Evolutionary conservation across 2,329 filamentous ascomycete genomes (phyloP), one percentile per base, ranked within the genome.

Genomic region (Lachnellula subtilissima): DNA sequence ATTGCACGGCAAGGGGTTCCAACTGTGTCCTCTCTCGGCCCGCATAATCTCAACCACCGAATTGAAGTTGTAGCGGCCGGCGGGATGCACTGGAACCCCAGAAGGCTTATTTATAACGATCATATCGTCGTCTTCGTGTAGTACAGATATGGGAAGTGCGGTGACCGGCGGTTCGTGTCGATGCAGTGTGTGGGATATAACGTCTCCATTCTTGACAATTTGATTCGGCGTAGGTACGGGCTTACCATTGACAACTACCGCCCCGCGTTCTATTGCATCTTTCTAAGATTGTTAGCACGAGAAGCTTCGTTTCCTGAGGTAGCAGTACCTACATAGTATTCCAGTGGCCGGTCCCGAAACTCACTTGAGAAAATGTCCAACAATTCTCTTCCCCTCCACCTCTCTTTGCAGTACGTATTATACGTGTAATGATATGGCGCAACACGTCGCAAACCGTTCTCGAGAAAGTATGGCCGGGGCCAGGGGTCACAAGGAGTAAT

Each of bases 21-120:
- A 86, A 28, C 73, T 71, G 22, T 73, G 71, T 0, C 80, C 77
- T 39, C 84, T 76, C 68, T 96, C 88, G 2, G 89, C 83, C 64
- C 89, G 86, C 83, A 99, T 87, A 63, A 99, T 96, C 76, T 97
- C 92, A 40, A 96, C 82, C 47, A 99, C 83, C 0, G 90, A 93
- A 74, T 99, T 99, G 78, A 88, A 96, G 71, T 93, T 91, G 77
- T 99, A 99, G 49, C 94, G 85, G 5, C 94, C 94, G 0, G 94
- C 93, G 5, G 94, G 90, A 71, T 99, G 94, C 0, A 99, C 94
- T 0, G 94, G 94, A 42, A 99, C 86, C 6, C 94, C 94, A 0
- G 93, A 88, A 0, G 94, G 94, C 73, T 99, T 99, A 75, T 97
- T 91, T 71, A 99, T 96, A 59, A 97, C 92, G 57, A 99, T 88